Conservation (phyloP, 2,329 filamentous ascomycete genomes). For the Hymenoscyphus fructigenus region DNA sequence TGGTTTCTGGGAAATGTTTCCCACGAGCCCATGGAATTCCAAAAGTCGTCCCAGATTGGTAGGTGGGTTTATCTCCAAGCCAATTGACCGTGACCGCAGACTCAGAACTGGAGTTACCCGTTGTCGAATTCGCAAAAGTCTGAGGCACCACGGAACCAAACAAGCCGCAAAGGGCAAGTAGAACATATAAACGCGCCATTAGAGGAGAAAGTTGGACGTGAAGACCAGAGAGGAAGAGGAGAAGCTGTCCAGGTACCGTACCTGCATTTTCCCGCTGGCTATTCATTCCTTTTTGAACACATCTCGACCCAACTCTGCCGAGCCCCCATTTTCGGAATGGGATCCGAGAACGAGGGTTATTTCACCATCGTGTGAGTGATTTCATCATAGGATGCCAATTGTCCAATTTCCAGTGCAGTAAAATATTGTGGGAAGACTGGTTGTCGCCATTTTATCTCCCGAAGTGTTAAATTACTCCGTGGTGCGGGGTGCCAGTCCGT, state of each 20-base stretch:
- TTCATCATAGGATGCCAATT: background rate
- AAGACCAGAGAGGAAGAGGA: background rate
- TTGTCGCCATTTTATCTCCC: background rate
- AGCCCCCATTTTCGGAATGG: background rate
- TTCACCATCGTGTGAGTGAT: background rate
- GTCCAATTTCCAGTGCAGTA: too few relatives aligned
- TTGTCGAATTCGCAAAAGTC: constrained; percentile 11
- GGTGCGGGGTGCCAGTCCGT: background rate
- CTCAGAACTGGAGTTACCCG: constrained; percentile 8
- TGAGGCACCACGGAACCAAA: constrained; percentile 5
- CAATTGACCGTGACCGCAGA: constrained; percentile 21
- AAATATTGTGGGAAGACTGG: background rate
- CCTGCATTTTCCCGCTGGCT: background rate
- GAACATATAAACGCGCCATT: constrained; percentile 5
- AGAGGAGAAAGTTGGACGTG: background rate
- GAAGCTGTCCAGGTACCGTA: background rate
- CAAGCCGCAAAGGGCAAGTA: constrained; percentile 10
- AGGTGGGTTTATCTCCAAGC: constrained; percentile 22
- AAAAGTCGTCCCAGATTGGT: constrained; percentile 26
- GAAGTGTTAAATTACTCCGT: background rate
- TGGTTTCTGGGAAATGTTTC: constrained; percentile 16
- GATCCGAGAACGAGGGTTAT: background rate
- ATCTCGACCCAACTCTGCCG: background rate
- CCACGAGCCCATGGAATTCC: constrained; percentile 26
- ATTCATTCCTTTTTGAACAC: background rate